Evolutionary conservation across 306 rosid genomes (phyloP).

Genomic region (Alnus glutinosa): DNA sequence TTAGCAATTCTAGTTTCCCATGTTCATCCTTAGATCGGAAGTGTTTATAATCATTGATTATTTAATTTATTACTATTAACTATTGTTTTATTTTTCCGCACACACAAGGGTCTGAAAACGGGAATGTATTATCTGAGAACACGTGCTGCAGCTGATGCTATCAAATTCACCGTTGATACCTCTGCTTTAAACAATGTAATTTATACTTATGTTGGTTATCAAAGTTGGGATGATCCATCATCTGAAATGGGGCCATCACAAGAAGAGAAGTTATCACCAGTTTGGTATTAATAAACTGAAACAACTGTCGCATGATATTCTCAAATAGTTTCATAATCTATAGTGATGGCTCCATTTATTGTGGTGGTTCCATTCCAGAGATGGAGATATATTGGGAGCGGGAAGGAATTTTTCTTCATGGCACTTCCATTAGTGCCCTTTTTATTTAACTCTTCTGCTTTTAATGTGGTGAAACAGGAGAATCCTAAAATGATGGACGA

Average conservation of each 20-base stretch:
- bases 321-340: neutral
- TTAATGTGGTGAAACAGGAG: slow-evolving; percentile 30
- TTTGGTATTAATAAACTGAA: no score
- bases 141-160: slow-evolving; percentile 46
- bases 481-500: slow-evolving; percentile 14
- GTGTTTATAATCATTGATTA: neutral
- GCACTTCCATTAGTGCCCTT: neutral
- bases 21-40: neutral
- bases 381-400: neutral
- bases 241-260: neutral
- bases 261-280: neutral
- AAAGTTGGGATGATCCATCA: neutral
- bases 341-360: neutral
- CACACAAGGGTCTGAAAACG: slow-evolving; percentile 43
- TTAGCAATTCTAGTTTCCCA: neutral
- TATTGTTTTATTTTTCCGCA: neutral
- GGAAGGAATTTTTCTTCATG: no score
- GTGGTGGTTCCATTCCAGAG: neutral
- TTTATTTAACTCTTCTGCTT: neutral
- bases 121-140: slow-evolving; percentile 51
- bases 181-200: slow-evolving; percentile 30
- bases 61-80: neutral
- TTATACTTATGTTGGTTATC: neutral
- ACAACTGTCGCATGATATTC: neutral
- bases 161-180: slow-evolving; percentile 49